phyloP scores from a whole-genome alignment of 768 basidiomycete species.

The Lactarius indigo region DNA sequence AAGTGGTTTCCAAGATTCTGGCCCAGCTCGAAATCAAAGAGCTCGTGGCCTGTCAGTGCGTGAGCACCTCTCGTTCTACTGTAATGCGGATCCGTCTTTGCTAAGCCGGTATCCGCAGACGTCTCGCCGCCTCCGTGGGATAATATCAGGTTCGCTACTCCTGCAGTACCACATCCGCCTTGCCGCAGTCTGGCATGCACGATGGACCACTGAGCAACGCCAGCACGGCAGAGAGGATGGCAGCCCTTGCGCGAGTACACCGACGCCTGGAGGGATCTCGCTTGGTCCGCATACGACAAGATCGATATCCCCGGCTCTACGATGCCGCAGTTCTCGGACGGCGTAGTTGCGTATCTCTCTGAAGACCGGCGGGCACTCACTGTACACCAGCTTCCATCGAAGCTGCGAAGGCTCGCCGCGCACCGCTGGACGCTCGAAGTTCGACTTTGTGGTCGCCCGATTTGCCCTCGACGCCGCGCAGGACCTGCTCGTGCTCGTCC shows the following conservation, averaged over 20 bases:
- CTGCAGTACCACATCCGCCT: constrained; percentile 8
- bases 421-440: constrained; percentile 1
- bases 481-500: constrained; percentile 2
- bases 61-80: background rate
- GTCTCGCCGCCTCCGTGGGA: background rate
- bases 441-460: background rate
- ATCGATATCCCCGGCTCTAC: constrained; percentile 1
- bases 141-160: background rate
- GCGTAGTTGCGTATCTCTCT: background rate
- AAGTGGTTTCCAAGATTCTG: background rate
- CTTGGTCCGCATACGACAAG: constrained; percentile 4
- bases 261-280: background rate
- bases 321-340: constrained; percentile 4
- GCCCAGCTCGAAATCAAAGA: background rate
- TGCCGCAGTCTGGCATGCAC: constrained; percentile 4
- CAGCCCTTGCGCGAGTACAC: constrained; percentile 5
- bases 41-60: background rate
- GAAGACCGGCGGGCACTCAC: background rate
- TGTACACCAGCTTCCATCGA: background rate
- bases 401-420: background rate
- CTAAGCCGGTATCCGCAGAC: background rate
- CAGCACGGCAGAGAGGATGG: background rate
- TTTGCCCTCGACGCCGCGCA: background rate
- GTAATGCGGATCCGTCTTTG: background rate
- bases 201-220: background rate